A percentile compares a stretch with the other conserved stretches of the same genome.
These are phyloP conservation scores for Elongisporangium senticosum DNA, from an alignment of 352 stramenopile genomes.

Conservation along the genomic window DNA sequence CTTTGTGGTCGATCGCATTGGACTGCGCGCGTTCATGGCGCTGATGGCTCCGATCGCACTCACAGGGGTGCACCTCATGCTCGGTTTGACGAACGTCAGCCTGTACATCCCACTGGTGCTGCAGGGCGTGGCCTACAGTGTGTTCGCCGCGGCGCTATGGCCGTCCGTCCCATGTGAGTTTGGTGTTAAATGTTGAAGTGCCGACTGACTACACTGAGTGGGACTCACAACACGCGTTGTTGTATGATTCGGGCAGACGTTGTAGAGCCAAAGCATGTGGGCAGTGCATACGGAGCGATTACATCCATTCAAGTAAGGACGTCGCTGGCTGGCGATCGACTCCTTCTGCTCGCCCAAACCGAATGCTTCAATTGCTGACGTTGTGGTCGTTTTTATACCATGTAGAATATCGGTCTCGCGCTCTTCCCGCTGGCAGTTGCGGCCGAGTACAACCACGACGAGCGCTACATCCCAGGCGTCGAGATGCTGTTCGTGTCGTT, in stretches of 20 bases:
- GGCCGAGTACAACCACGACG: conserved; percentile 60
- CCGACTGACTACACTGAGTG: not conserved
- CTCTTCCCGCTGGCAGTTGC: conserved; percentile 76
- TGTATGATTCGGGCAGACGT: conserved; percentile 40
- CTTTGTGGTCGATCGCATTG: conserved; percentile 88
- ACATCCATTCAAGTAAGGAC: conserved; percentile 85
- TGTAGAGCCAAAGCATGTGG: conserved; percentile 82
- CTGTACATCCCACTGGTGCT: conserved; percentile 85
- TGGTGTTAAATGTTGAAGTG: not conserved
- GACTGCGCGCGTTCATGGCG: conserved; percentile 76
- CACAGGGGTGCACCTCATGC: conserved; percentile 78
- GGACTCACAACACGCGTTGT: not conserved
- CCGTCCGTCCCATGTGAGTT: conserved; percentile 67
- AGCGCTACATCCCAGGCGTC: conserved; percentile 73
- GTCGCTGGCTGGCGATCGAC: not conserved
- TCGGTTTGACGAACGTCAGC: conserved; percentile 68
- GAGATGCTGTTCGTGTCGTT: conserved; percentile 82
- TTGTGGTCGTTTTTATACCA: conserved; percentile 8
- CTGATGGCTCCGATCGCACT: conserved; percentile 72
- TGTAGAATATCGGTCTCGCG: conserved; percentile 76
- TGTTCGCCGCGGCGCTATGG: conserved; percentile 91
- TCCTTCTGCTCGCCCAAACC: not conserved
- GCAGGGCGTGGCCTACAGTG: conserved; percentile 89
- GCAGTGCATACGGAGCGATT: conserved; percentile 91
- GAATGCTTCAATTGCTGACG: conserved; percentile 3